Evolutionary conservation across 148 eudicot genomes (phyloP).

Genomic region (Spergularia marina): DNA sequence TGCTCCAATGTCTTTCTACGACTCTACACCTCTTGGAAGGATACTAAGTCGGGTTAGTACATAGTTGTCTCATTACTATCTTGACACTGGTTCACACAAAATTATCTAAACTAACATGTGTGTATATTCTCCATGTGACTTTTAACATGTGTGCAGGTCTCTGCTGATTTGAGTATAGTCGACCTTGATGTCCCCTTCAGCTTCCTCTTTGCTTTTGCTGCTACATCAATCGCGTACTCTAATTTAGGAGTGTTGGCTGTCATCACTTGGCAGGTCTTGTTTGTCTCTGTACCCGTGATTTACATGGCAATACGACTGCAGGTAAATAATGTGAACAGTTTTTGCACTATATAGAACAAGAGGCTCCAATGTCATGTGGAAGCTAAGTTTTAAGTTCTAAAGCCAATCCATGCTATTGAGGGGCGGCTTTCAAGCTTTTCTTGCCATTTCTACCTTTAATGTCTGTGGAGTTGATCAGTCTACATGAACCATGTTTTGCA

Average conservation of each 20-base stretch:
- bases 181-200: conserved; percentile 82
- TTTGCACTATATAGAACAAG: no score
- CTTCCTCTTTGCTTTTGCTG: conserved; percentile 54
- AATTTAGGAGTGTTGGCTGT: conserved; percentile 70
- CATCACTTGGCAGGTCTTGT: conserved; percentile 91
- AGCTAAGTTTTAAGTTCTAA: background rate
- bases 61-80: background rate
- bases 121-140: background rate
- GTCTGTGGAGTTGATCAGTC: background rate
- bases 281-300: conserved; percentile 75
- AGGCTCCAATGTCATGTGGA: no score
- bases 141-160: conserved; percentile 44
- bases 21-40: conserved; percentile 93
- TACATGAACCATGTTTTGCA: conserved; percentile 24
- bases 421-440: background rate
- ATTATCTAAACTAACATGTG: no score
- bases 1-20: conserved; percentile 91
- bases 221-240: conserved; percentile 58
- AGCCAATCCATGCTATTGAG: background rate
- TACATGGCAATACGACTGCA: conserved; percentile 61
- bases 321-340: conserved; percentile 39
- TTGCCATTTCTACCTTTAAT: no score
- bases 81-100: background rate
- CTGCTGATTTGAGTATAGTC: conserved; percentile 83
- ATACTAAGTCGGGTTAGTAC: conserved; percentile 70